Evolutionary conservation across 805 yeast species (phyloP), one percentile per base, ranked within the genome.

Genomic region (Hanseniaspora valbyensis): DNA sequence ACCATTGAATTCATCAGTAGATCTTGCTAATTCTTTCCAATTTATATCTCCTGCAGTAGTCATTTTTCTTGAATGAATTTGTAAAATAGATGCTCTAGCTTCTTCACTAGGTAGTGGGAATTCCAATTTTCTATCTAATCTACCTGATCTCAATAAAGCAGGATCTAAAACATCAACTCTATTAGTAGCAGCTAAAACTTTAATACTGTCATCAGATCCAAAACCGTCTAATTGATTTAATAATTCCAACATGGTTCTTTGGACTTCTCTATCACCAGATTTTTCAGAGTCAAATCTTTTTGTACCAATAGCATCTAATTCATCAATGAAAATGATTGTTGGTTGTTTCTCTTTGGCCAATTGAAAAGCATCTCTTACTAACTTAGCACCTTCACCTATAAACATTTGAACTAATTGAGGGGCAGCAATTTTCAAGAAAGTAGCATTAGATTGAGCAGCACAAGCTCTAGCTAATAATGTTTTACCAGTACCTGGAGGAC

Each of bases 401-500:
- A 89, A 92, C 88, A 92, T 92, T 66, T 92, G 98, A 51, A 92
- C 96, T 56, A 92, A 78, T 68, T 92, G 98, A 8, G 98, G 96
- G 33, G 97, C 99, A 1, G 96, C 97, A 52, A 92, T 76, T 64
- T 95, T 86, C 64, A 92, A 74, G 66, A 92, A 92, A 0, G 98
- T 92, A 14, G 98, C 98, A 67, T 89, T 88, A 0, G 97, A 86
- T 67, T 92, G 97, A 50, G 96, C 96, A 22, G 99, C 99, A 70
- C 96, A 95, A 1, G 98, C 98, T 65, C 96, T 81, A 9, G 99
- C 99, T 57, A 92, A 74, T 54, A 92, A 72, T 1, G 98, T 92
- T 69, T 92, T 92, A 66, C 99, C 99, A 1, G 98, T 92, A 66
- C 99, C 99, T 49, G 99, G 99, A 8, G 99, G 97, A 33, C 99